These are phyloP conservation scores for Aspergillus cavernicola DNA, from an alignment of 495 filamentous ascomycete genomes.

Conservation along the genomic window DNA sequence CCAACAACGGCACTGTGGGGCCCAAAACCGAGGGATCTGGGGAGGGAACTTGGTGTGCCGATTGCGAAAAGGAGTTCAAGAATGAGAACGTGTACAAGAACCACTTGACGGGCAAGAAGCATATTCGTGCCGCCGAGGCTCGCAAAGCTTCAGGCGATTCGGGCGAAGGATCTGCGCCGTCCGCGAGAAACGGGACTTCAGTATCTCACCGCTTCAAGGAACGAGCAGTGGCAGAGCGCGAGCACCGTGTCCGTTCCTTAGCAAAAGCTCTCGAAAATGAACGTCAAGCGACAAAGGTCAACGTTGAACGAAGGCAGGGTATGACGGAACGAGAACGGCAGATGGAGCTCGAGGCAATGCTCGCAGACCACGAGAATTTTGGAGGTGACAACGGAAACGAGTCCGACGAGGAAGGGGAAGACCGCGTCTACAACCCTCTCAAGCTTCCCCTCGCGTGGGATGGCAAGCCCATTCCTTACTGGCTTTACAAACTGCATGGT, in stretches of 20 bases:
- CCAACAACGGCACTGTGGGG: constrained; percentile 37
- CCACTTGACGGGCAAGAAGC: constrained; percentile 87
- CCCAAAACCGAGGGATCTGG: constrained; percentile 55
- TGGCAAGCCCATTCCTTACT: constrained; percentile 97
- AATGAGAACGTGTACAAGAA: constrained; percentile 92
- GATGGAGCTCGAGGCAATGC: constrained; percentile 85
- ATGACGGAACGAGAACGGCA: constrained; percentile 95
- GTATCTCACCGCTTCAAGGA: constrained; percentile 69
- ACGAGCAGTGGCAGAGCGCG: constrained; percentile 82
- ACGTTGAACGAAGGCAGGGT: constrained; percentile 89
- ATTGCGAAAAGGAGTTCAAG: constrained; percentile 91
- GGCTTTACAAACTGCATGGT: constrained; percentile 96
- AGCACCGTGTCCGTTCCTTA: constrained; percentile 76
- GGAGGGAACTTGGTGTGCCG: constrained; percentile 79
- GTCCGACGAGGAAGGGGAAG: constrained; percentile 63
- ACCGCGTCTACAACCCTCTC: constrained; percentile 92
- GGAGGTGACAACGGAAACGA: constrained; percentile 52
- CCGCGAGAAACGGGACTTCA: constrained; percentile 24
- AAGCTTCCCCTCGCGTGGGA: constrained; percentile 97
- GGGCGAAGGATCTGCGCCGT: constrained; percentile 20
- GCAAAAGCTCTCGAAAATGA: constrained; percentile 72
- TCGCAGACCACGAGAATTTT: constrained; percentile 53
- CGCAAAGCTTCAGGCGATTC: constrained; percentile 41
- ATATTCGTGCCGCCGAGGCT: constrained; percentile 73
- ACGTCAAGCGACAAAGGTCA: constrained; percentile 79